Evolutionary conservation across 1,284 basidiomycete genomes (phyloP).

Genomic region (Ustilago curta): DNA sequence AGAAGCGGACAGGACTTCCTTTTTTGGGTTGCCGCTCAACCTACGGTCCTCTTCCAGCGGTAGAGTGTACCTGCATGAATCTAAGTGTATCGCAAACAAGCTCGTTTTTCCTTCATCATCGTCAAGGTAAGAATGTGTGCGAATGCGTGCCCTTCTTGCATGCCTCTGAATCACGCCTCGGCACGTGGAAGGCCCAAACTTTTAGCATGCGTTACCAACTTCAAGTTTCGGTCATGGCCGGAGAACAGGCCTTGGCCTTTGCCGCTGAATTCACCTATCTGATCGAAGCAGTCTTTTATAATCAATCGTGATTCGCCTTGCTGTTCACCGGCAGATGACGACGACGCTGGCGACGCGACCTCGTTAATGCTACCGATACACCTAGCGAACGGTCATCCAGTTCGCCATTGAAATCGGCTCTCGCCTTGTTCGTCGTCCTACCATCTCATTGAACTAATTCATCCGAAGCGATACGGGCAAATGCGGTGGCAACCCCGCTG

Average conservation of each 20-base stretch:
- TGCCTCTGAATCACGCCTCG: not conserved
- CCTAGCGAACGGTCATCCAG: not conserved
- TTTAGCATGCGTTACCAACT: not conserved
- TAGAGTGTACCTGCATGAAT: conserved; percentile 7
- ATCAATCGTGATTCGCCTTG: not conserved
- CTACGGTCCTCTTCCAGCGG: not conserved
- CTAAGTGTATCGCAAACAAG: not conserved
- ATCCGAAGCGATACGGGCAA: conserved; percentile 1
- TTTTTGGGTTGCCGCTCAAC: not conserved
- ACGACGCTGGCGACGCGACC: not conserved
- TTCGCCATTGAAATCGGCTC: not conserved
- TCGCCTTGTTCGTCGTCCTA: not conserved
- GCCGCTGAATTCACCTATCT: not conserved
- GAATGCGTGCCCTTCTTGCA: not conserved
- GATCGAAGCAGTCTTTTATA: too few species aligned
- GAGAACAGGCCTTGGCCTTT: too few species aligned
- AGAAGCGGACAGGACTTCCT: not conserved
- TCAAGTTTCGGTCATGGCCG: not conserved
- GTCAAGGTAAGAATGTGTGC: too few species aligned
- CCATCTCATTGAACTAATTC: not conserved
- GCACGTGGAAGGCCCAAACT: conserved; percentile 1
- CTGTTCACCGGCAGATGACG: not conserved
- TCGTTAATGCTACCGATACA: not conserved
- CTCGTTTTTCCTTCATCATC: not conserved
- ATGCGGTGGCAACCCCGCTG: not conserved